Evolutionary conservation across 1,284 basidiomycete genomes (phyloP), one percentile per base, ranked within the genome.

Genomic region (Leucoagaricus sp.): DNA sequence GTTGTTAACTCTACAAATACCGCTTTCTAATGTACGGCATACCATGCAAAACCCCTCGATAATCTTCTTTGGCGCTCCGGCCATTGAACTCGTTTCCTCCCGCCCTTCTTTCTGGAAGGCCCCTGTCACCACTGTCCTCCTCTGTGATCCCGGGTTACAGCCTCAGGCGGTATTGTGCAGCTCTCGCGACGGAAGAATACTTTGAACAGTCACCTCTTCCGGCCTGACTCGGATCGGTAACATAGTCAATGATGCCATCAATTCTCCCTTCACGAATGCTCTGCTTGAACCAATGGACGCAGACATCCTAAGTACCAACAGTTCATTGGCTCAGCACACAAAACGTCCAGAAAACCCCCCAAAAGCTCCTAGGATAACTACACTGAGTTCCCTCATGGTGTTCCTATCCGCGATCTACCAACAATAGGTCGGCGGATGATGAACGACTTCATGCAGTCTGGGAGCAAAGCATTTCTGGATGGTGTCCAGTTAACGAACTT

Each of bases 391-490:
- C 49, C 49, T 8, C 36, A 41, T n/a, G 49, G 49, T 3, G 10
- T 51, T 10, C 38, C 49, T 2, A 5, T 51, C 17, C 36, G 26
- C 26, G 25, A 42, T 17, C 33, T 51, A 4, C 10, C 15, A 9
- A 34, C 7, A 4, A 40, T 50, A 5, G 26, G 26, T 10, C n/a
- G 25, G 19, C n/a, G 25, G 19, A 33, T 12, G 13, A 41, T 53
- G 19, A 45, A 45, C 21, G 7, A 8, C 6, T 33, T 45, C n/a
- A 21, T 45, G 8, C n/a, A 15, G 13, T 53, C 41, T 12, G 41
- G 17, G 4, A 44, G 28, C 17, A 53, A 53, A 26, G 51, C 51
- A 21, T 53, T 45, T 21, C 9, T 28, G 6, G 51, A 53, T 21
- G 51, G 51, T 7, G 15, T 44, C 6, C 17, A 23, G 6, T 15